Evolutionary conservation across 164 flowering plant genomes (phyloP).

Genomic region (Malania oleifera): DNA sequence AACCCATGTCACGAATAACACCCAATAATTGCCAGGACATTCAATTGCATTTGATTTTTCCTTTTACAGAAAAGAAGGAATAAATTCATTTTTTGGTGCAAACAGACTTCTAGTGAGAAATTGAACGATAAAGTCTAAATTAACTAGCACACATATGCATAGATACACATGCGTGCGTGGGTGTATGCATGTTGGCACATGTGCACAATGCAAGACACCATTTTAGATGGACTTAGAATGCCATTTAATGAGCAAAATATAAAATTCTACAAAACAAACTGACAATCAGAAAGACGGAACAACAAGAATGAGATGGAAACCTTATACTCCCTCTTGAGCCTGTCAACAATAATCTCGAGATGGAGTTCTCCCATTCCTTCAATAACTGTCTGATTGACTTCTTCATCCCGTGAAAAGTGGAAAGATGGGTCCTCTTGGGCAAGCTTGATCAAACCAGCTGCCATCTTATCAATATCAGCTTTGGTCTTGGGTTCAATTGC

Average conservation of each 20-base stretch:
- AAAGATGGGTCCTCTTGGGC: constrained; percentile 98
- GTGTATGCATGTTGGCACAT: no score
- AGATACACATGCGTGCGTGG: no score
- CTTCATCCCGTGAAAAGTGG: constrained; percentile 97
- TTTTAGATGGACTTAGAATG: no score
- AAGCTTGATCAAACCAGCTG: constrained; percentile 74
- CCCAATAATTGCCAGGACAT: no score
- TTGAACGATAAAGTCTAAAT: no score
- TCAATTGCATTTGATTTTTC: no score
- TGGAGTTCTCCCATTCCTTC: constrained; percentile 99
- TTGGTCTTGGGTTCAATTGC: constrained; percentile 98
- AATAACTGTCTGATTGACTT: constrained; percentile 87
- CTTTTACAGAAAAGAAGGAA: no score
- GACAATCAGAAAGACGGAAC: constrained; percentile 2
- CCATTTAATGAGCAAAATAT: not conserved
- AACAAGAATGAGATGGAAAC: constrained; percentile 36
- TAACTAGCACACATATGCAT: no score
- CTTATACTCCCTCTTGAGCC: constrained; percentile 93
- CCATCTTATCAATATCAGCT: constrained; percentile 95
- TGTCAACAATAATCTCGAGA: constrained; percentile 94
- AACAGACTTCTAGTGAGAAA: no score
- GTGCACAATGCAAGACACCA: no score
- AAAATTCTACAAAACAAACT: not conserved
- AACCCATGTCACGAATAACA: no score
- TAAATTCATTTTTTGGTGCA: no score